Conservation (phyloP, 108 stramenopile genomes). For the Mayamaea pseudoterrestris region DNA sequence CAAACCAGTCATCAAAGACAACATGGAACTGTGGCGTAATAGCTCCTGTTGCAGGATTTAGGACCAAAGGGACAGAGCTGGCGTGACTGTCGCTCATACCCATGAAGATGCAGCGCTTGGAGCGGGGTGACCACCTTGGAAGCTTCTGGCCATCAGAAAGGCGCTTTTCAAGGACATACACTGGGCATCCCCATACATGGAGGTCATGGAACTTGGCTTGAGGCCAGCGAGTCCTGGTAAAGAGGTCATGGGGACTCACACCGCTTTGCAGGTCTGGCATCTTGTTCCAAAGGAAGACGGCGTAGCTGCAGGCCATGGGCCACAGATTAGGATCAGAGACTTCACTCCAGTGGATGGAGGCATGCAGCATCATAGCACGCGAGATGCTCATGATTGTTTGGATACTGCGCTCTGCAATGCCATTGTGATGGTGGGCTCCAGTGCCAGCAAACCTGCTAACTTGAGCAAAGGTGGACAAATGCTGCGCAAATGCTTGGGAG, state of each 20-base stretch:
- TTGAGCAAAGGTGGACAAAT: slow-evolving; percentile 1
- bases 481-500: background rate
- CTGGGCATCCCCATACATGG: slow-evolving; percentile 32
- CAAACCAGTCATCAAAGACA: slow-evolving; percentile 30
- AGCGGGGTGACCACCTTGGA: slow-evolving; percentile 14
- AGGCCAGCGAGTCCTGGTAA: slow-evolving; percentile 10
- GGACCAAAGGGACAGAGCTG: slow-evolving; percentile 3
- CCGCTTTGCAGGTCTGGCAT: slow-evolving; percentile 7
- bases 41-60: slow-evolving; percentile 10
- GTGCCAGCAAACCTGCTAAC: background rate
- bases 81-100: slow-evolving; percentile 7
- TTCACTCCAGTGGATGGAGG: slow-evolving; percentile 24
- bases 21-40: slow-evolving; percentile 28
- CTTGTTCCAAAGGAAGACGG: slow-evolving; percentile 22
- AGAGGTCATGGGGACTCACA: slow-evolving; percentile 14
- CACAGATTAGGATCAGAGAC: slow-evolving; percentile 11
- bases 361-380: slow-evolving; percentile 27
- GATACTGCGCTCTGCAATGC: slow-evolving; percentile 16
- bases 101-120: slow-evolving; percentile 14
- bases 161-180: slow-evolving; percentile 16
- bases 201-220: slow-evolving; percentile 1
- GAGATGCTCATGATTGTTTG: slow-evolving; percentile 21
- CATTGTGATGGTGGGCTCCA: slow-evolving; percentile 20
- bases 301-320: slow-evolving; percentile 32
- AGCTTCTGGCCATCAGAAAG: slow-evolving; percentile 21